Conservation (phyloP, 164 flowering plant species). For the Berberis thunbergii region DNA sequence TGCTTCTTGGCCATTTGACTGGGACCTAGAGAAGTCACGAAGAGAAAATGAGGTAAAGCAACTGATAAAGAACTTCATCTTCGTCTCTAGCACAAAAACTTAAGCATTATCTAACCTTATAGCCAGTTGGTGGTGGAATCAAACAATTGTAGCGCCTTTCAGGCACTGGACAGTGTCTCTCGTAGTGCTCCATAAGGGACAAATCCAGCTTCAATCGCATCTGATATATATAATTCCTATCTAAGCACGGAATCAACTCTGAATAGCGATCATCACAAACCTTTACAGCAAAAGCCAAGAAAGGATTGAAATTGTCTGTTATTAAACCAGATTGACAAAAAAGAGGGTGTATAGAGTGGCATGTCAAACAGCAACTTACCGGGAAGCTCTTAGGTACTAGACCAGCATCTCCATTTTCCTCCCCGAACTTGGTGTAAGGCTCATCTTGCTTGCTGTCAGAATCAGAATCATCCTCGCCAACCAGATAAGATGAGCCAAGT, state of each 20-base stretch:
- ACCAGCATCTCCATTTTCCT: conserved; percentile 52
- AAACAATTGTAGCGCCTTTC: conserved; percentile 81
- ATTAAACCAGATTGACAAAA: neutral
- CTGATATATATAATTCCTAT: conserved; percentile 44
- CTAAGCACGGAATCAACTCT: conserved; percentile 4
- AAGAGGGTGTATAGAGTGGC: neutral
- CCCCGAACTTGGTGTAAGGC: conserved; percentile 28
- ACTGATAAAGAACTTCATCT: neutral
- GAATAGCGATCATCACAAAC: conserved; percentile 7
- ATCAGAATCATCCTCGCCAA: conserved; percentile 76
- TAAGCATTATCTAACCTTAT: conserved; percentile 2
- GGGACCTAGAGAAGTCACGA: conserved; percentile 19
- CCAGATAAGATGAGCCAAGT: conserved; percentile 64
- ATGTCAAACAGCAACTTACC: conserved; percentile 33
- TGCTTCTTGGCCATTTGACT: conserved; percentile 63
- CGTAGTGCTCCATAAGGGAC: conserved; percentile 84
- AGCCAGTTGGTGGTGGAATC: conserved; percentile 18
- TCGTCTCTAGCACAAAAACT: neutral
- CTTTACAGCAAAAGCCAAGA: conserved; percentile 3
- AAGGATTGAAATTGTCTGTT: conserved; percentile 1
- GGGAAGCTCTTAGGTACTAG: conserved; percentile 58
- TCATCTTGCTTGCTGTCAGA: conserved; percentile 29
- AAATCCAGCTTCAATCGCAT: conserved; percentile 75
- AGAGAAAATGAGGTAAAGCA: neutral
- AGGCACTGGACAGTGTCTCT: conserved; percentile 73